These are phyloP conservation scores for Tricholoma terreum DNA, from an alignment of 768 basidiomycete genomes.

Conservation along the genomic window DNA sequence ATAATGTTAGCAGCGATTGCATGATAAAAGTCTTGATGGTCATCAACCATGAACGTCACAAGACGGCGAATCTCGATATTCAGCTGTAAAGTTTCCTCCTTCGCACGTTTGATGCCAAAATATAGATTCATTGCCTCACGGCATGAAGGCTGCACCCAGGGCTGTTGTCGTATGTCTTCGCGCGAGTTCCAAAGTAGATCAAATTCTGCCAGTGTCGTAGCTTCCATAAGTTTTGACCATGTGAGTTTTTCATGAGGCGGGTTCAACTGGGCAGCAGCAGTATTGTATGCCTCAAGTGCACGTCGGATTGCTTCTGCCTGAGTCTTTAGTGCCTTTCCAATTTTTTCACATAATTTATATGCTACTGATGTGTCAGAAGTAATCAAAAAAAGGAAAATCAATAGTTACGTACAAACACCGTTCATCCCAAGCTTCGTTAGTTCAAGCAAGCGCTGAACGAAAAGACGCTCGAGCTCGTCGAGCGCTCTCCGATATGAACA, in stretches of 20 bases:
- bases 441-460: constrained; percentile 33
- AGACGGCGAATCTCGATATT: background rate
- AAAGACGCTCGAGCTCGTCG: constrained; percentile 30
- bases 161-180: no score
- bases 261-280: constrained; percentile 13
- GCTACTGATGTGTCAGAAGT: no score
- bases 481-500: constrained; percentile 27
- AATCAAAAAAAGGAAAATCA: no score
- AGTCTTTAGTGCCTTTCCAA: no score
- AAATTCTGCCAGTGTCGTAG: no score
- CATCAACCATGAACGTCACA: background rate
- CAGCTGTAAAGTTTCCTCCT: background rate
- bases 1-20: background rate
- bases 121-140: no score
- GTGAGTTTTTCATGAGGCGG: background rate
- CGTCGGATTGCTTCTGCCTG: constrained; percentile 28
- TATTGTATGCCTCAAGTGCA: constrained; percentile 31
- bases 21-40: background rate
- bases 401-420: background rate
- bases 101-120: background rate
- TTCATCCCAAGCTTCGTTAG: no score
- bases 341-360: constrained; percentile 30
- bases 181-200: no score
- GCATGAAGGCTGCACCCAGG: no score
- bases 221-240: no score